Base-by-base conservation (phyloP, 1,284 basidiomycete genomes). In the Prillingera fragicola region DNA sequence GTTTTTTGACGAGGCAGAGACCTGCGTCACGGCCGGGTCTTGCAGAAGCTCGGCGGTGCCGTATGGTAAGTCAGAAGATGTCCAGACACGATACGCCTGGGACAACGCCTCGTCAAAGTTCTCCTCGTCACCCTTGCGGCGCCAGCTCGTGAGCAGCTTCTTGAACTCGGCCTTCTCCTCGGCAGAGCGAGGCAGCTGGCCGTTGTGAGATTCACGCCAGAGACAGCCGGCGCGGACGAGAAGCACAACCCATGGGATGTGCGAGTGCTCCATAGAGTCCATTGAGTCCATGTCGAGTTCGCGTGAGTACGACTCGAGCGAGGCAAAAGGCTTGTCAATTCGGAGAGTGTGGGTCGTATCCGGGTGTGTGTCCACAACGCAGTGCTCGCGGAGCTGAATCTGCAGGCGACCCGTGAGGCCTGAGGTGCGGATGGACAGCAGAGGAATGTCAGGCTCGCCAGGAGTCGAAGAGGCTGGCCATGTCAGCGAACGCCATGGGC, bases 101-200 rank as follows among this genome's bases (percentile, higher is more conserved):
- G 81, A 76, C 54, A 85, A 78, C 1, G 90, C 91, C 69, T 95
- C 91, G 55, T 96, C 92, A 65, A 91, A 90, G 72, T 97, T 97
- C 73, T 98, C 94, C 60, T 94, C 87, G 67, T 98, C 94, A 0
- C 73, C 60, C 58, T 89, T 87, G 48, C 77, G 66, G 23, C 53
- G 50, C 41, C 54, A 59, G 25, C 44, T 51, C 23, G 50, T 56
- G 15, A 64, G 41, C 18, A 57, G 51, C 39, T 78, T 74, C 63
- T 90, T 88, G 74, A 97, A 94, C 17, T 78, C 81, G 49, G 82
- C 77, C 57, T 86, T 83, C 58, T 95, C 87, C 0, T 75, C 77
- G 24, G 75, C 74, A 0, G 77, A 81, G 50, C 40, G 32, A 10
- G 64, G 60, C 0, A 61, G 37, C 23, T 43, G 43, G 7, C 61